Evolutionary conservation across 371 early-diverging fungal species (phyloP), one percentile per base, ranked within the genome.

Genomic region (Phascolomyces articulosus): DNA sequence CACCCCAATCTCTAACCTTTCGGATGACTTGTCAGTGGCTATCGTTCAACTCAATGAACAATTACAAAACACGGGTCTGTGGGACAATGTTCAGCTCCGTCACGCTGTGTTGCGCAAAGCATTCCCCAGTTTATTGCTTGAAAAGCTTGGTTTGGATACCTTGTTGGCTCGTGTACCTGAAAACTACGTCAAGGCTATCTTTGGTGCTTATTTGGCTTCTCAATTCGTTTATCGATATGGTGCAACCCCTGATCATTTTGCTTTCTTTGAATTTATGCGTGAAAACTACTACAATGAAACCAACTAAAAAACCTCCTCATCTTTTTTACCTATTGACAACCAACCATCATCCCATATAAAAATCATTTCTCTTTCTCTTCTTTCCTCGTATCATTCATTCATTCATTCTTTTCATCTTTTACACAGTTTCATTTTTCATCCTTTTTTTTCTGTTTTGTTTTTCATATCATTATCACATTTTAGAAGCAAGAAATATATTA

Each of bases 141-240:
- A 96, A 60, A 89, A 90, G 73, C 74, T 98, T 29, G 98, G 96
- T 18, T 71, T 98, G 47, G 96, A 96, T n/a, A 88, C 90, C 23
- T 80, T 98, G 62, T 71, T 98, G 67, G 83, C 87, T 65, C 88
- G 97, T 56, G 88, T 98, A 8, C 99, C 99, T 28, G 95, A 95
- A 72, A 86, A 83, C 69, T 98, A 98, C 74, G 91, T 96, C 63
- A 90, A 93, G 75, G 97, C 99, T 54, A 96, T 98, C 74, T 98
- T 98, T 87, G 97, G 98, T 62, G 87, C 92, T 27, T 94, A 91
- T 75, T 73, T 98, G 57, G 98, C 98, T 23, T 91, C 91, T 55
- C 87, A 94, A 58, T 98, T 98, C 71, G 93, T 98, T 59, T 98
- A 98, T 87, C 90, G 92, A 82, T 97, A 95, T 66, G 98, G 98